phyloP scores from a whole-genome alignment of 2,329 filamentous ascomycete species.

The Ophiostoma piceae region DNA sequence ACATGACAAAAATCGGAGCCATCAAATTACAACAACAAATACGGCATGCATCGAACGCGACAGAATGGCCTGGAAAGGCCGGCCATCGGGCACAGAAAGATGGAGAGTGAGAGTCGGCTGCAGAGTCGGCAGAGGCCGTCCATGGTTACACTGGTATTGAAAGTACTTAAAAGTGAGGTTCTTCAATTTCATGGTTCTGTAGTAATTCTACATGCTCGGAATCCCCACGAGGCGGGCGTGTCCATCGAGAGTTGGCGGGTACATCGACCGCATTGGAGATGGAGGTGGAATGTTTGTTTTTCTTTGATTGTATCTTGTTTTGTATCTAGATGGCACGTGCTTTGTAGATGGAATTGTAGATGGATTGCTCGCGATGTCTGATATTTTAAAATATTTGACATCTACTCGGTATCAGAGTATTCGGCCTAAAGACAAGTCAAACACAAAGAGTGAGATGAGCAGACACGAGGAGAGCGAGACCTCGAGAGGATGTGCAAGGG shows the following conservation, averaged over 20 bases:
- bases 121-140: neutral
- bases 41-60: neutral
- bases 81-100: neutral
- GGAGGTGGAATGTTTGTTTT: neutral
- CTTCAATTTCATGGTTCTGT: neutral
- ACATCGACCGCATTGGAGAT: neutral
- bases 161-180: neutral
- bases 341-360: neutral
- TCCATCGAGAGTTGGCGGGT: constrained; percentile 2
- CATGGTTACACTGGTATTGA: neutral
- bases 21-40: no score
- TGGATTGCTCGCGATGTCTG: neutral
- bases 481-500: neutral
- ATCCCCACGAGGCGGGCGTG: neutral
- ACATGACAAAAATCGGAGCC: no score
- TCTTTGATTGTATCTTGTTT: neutral
- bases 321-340: neutral
- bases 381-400: neutral
- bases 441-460: neutral
- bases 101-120: no score
- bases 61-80: constrained; percentile 9
- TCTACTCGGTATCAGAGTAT: neutral
- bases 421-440: neutral
- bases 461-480: constrained; percentile 3
- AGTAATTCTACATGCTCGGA: neutral